These are phyloP conservation scores for Fusarium guadeloupense DNA, from an alignment of 2,329 filamentous ascomycete species.

Conservation along the genomic window DNA sequence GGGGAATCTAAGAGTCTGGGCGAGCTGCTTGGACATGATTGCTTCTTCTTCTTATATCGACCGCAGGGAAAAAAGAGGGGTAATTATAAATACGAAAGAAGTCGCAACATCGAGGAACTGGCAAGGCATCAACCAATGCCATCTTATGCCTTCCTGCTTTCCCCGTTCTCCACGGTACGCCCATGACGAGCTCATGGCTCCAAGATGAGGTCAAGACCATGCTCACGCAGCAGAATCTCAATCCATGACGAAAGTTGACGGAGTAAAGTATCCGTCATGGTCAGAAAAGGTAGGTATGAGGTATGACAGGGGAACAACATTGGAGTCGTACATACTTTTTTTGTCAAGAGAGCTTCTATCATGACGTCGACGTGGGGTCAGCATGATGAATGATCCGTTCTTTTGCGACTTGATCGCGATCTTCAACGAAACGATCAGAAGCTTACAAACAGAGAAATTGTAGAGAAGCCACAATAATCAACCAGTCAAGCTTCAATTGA, in stretches of 20 bases:
- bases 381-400: conserved; percentile 27
- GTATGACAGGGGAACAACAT: conserved; percentile 14
- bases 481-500: neutral
- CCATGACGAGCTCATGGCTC: conserved; percentile 25
- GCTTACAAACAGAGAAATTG: conserved; percentile 7
- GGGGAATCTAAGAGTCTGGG: neutral
- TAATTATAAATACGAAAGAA: conserved; percentile 1
- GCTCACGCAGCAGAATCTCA: neutral
- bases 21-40: conserved; percentile 22
- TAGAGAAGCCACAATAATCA: neutral
- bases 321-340: conserved; percentile 16
- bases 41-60: conserved; percentile 9
- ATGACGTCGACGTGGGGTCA: conserved; percentile 40
- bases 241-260: conserved; percentile 35
- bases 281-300: neutral
- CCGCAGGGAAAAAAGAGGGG: conserved; percentile 9
- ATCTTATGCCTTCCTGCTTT: conserved; percentile 13
- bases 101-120: neutral
- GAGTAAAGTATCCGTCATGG: conserved; percentile 29
- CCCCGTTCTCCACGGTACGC: neutral
- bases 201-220: conserved; percentile 16
- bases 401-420: conserved; percentile 17
- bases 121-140: conserved; percentile 10
- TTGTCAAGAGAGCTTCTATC: conserved; percentile 3
- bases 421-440: neutral